phyloP scores from a whole-genome alignment of 2,329 filamentous ascomycete species.

The Dryadomyces sulphureus region DNA sequence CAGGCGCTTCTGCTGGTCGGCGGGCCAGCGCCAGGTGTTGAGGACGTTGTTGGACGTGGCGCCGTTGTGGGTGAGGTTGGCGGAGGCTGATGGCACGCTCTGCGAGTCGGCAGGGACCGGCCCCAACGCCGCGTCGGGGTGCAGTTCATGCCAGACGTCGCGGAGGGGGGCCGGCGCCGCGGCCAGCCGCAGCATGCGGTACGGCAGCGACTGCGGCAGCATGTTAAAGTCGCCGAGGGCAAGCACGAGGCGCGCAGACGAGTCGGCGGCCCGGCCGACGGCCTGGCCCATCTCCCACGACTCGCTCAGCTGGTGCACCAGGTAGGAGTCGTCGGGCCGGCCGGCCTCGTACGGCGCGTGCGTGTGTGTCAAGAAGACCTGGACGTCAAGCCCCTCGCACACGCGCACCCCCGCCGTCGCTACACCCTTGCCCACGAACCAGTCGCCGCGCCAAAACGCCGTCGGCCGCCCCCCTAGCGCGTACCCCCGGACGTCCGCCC shows the following conservation, averaged over 20 bases:
- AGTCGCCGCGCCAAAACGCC: slow-evolving; percentile 88
- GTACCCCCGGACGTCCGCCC: slow-evolving; percentile 75
- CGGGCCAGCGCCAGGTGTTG: slow-evolving; percentile 87
- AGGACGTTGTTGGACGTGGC: slow-evolving; percentile 72
- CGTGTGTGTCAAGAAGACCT: slow-evolving; percentile 85
- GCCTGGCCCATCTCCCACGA: slow-evolving; percentile 88
- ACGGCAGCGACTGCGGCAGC: slow-evolving; percentile 72
- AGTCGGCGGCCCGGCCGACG: slow-evolving; percentile 72
- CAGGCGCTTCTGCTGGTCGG: slow-evolving; percentile 8
- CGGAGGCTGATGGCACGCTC: slow-evolving; percentile 56
- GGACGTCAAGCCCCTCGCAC: slow-evolving; percentile 41
- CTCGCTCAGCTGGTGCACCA: slow-evolving; percentile 81
- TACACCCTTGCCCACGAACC: slow-evolving; percentile 91
- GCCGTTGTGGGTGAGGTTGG: slow-evolving; percentile 69
- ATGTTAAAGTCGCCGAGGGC: slow-evolving; percentile 94
- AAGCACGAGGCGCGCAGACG: slow-evolving; percentile 69
- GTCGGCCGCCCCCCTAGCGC: slow-evolving; percentile 87
- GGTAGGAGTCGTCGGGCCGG: slow-evolving; percentile 56
- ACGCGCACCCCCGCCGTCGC: slow-evolving; percentile 68
- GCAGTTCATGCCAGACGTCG: slow-evolving; percentile 73
- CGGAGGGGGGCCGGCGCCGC: slow-evolving; percentile 54
- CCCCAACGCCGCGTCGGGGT: slow-evolving; percentile 73
- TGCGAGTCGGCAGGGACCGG: slow-evolving; percentile 23
- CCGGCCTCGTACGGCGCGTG: slow-evolving; percentile 80
- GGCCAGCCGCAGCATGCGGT: slow-evolving; percentile 51